Percentiles rank a stretch among this genome's conserved stretches.
These are phyloP conservation scores for Candida nemodendra DNA, from an alignment of 805 yeast genomes.

Conservation along the genomic window DNA sequence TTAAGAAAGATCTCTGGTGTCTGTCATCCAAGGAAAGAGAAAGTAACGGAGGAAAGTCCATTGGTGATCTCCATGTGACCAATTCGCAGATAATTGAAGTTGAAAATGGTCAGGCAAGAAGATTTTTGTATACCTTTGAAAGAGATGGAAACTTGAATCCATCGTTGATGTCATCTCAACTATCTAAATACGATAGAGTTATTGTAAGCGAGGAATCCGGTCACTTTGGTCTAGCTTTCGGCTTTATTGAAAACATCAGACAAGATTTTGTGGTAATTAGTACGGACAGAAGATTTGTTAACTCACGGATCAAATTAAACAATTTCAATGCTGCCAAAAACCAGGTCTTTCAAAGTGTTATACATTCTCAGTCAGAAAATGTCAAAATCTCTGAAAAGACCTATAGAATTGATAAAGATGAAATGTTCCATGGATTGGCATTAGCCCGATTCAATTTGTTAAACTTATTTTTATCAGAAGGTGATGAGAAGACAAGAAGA, in stretches of 20 bases:
- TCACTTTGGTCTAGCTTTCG: conserved; percentile 70
- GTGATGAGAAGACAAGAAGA: conserved; percentile 43
- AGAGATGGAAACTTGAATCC: conserved; percentile 27
- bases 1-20: conserved; percentile 69
- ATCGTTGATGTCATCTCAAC: conserved; percentile 42
- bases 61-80: conserved; percentile 49
- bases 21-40: conserved; percentile 60
- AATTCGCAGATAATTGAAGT: conserved; percentile 26
- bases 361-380: conserved; percentile 25
- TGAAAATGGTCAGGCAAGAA: conserved; percentile 13
- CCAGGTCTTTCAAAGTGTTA: conserved; percentile 52
- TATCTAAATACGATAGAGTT: conserved; percentile 59
- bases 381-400: conserved; percentile 13
- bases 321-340: conserved; percentile 44
- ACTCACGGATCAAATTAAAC: conserved; percentile 37
- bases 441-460: conserved; percentile 74
- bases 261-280: conserved; percentile 45
- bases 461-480: conserved; percentile 54
- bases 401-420: conserved; percentile 80
- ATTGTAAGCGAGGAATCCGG: conserved; percentile 79
- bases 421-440: conserved; percentile 69
- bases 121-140: conserved; percentile 49
- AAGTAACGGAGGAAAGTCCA: conserved; percentile 52
- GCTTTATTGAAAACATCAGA: conserved; percentile 48
- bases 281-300: conserved; percentile 50